A percentile compares a stretch with the other conserved stretches of the same genome.
phyloP scores from a whole-genome alignment of 768 basidiomycete species.

The Naganishia antarctica region DNA sequence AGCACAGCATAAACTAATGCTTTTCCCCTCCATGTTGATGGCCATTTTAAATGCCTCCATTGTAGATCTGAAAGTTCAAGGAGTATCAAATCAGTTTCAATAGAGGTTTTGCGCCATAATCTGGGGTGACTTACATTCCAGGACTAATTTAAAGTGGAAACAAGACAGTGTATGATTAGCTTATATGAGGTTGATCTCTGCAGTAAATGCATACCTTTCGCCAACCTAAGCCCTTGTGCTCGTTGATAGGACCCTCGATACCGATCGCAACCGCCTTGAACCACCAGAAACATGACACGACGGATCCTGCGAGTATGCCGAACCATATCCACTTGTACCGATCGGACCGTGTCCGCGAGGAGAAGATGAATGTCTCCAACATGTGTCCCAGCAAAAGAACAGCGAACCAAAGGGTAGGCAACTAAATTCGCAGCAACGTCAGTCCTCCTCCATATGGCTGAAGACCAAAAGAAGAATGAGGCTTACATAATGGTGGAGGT shows the following conservation, averaged over 20 bases:
- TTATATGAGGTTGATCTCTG: too few species aligned
- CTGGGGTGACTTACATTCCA: conserved; percentile 43
- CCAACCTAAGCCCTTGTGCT: conserved; percentile 77
- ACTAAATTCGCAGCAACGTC: conserved; percentile 51
- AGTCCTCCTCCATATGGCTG: too few species aligned
- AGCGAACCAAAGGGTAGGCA: conserved; percentile 94
- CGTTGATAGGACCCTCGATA: conserved; percentile 76
- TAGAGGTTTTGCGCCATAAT: too few species aligned
- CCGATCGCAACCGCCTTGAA: conserved; percentile 86
- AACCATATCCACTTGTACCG: conserved; percentile 71
- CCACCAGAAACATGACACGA: conserved; percentile 89
- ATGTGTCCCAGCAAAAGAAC: conserved; percentile 86
- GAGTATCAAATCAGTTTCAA: not conserved
- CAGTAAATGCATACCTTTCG: conserved; percentile 55
- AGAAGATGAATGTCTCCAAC: conserved; percentile 88
- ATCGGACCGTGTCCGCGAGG: conserved; percentile 50
- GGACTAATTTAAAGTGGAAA: not conserved
- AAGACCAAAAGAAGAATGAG: not conserved
- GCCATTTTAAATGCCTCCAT: not conserved
- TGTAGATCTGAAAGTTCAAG: not conserved
- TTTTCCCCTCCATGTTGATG: not conserved
- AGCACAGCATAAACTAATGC: too few species aligned
- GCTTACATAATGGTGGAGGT: conserved; percentile 90
- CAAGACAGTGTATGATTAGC: not conserved
- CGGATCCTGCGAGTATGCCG: conserved; percentile 56